Percentiles rank a stretch among this genome's conserved stretches.
These are phyloP conservation scores for Chlorophyllum brunneum DNA, from an alignment of 768 basidiomycete species.

Conservation along the genomic window DNA sequence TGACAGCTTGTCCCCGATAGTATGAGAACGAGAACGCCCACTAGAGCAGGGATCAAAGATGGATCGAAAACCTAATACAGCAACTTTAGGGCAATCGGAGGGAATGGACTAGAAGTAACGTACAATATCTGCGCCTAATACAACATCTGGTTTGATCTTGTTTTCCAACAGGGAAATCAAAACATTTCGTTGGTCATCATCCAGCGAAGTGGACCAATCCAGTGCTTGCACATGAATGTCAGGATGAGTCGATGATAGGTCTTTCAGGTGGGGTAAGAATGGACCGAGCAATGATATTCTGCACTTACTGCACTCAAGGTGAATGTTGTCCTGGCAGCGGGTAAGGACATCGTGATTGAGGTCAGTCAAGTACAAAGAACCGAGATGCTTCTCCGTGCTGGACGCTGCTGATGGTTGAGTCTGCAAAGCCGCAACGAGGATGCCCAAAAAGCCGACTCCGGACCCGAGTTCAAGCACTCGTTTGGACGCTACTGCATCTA, in stretches of 20 bases:
- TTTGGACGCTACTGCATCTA: constrained; percentile 43
- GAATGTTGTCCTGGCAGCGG: constrained; percentile 56
- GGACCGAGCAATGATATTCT: constrained; percentile 24
- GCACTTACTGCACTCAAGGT: constrained; percentile 65
- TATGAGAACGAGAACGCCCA: constrained; percentile 43
- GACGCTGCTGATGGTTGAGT: constrained; percentile 16
- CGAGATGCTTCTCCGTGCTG: neutral
- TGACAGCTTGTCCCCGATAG: constrained; percentile 24
- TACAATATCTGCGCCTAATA: constrained; percentile 72
- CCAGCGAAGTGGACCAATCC: constrained; percentile 66
- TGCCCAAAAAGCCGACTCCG: constrained; percentile 74
- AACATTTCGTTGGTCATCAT: constrained; percentile 21
- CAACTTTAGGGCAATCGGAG: neutral
- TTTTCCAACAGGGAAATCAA: constrained; percentile 33
- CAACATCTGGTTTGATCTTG: constrained; percentile 46
- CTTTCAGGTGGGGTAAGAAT: constrained; percentile 28
- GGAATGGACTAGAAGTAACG: constrained; percentile 8
- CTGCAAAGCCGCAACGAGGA: constrained; percentile 58
- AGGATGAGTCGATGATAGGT: constrained; percentile 49
- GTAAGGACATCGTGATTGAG: constrained; percentile 57
- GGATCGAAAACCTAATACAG: constrained; percentile 63
- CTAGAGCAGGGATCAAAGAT: constrained; percentile 51
- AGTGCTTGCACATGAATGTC: constrained; percentile 41
- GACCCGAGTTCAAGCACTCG: constrained; percentile 72
- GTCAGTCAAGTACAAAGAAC: constrained; percentile 51